Base-by-base conservation (phyloP, 257 asterid genomes). In the Eucommia ulmoides region DNA sequence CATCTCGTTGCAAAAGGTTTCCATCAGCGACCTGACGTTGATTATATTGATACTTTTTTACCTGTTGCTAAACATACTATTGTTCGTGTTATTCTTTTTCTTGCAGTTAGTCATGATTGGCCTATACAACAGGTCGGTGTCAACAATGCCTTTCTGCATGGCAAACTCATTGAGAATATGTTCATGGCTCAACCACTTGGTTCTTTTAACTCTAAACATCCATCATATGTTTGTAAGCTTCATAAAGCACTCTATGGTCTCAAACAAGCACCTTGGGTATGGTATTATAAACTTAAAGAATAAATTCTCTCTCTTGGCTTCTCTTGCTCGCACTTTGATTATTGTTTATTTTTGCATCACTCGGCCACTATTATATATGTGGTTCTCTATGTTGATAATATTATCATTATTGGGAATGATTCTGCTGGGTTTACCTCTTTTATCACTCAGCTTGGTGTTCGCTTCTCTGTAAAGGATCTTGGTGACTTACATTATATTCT, bases 181-280 rank as follows among this genome's bases (percentile, higher is more conserved):
- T 29, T 29, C 38, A 29, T 29, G 38, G 38, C 7, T 5, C 12
- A 29, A 29, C 38, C 38, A 5, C 7, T 5, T 7, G 55, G 55
- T 8, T 22, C 25, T n/a, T 3, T 7, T 2, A 26, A 51, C 19
- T 1, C 3, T 1, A 23, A 19, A n/a, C 41, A 25, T 23, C 55
- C 41, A 9, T 20, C 23, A 2, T 24, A 23, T 24, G 55, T 51
- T 1, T 51, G 55, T 19, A 24, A 25, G 38, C 42, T 51, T 2
- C 23, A 51, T 18, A 23, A 51, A 24, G 17, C 55, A 1, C 5
- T 51, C 3, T 51, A 21, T 51, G 55, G 55, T 14, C 41, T 51
- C 1, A 51, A 51, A 51, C 35, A 51, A 18, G 55, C 55, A 1
- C 55, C 55, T 8, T 41, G 41, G n/a, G 55, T 26, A 4, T 51